A percentile compares a stretch with the other conserved stretches of the same genome.
phyloP scores from a whole-genome alignment of 176 grass and related monocot species.

The Otatea glauca region DNA sequence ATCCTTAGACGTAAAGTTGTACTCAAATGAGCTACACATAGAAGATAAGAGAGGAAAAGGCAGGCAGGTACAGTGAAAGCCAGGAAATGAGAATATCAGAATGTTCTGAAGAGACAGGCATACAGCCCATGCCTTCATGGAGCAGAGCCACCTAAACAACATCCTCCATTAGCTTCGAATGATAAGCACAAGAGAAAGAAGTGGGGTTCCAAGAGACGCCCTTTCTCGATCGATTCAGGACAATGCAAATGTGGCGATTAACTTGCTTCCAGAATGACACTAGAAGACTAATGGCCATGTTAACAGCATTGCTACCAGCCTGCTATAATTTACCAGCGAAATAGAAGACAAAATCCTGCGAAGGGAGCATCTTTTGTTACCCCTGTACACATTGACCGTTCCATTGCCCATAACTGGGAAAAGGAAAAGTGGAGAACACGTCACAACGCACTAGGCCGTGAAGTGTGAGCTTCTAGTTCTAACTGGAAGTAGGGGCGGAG shows the following conservation, averaged over 20 bases:
- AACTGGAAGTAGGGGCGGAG: not conserved
- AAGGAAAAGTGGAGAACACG: not conserved
- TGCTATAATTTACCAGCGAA: not conserved
- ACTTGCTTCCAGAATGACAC: not conserved
- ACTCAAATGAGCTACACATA: not conserved
- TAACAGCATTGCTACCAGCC: not conserved
- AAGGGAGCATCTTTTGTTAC: not conserved
- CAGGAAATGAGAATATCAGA: conserved; percentile 35
- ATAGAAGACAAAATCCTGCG: not conserved
- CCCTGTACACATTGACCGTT: not conserved
- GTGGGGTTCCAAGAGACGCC: too few relatives aligned
- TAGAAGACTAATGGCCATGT: not conserved
- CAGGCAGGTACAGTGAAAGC: not conserved
- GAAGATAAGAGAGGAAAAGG: not conserved
- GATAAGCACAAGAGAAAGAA: not conserved
- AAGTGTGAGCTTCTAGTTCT: not conserved
- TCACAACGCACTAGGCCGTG: not conserved
- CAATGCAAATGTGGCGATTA: not conserved
- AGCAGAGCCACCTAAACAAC: conserved; percentile 58
- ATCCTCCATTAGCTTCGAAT: conserved; percentile 2
- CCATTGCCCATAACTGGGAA: not conserved
- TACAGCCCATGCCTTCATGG: conserved; percentile 34
- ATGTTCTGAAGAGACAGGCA: conserved; percentile 21
- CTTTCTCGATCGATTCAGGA: not conserved
- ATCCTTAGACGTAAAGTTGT: not conserved